Percentiles rank a stretch among this genome's conserved stretches.
Evolutionary conservation across 768 basidiomycete genomes (phyloP).

Genomic region (Holtermannia corniformis): DNA sequence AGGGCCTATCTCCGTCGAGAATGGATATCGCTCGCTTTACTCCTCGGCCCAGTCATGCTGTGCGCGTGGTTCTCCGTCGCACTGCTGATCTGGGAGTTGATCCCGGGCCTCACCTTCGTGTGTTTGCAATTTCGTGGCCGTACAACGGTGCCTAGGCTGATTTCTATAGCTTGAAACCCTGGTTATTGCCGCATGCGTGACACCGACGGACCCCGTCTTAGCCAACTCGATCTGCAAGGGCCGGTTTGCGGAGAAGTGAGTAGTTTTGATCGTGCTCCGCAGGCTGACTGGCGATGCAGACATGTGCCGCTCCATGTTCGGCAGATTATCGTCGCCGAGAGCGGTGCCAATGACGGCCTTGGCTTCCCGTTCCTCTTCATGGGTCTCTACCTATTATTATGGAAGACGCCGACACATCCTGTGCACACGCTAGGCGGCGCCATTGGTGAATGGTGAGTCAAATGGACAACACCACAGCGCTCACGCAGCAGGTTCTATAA

Average conservation of each 20-base stretch:
- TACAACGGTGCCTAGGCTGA: neutral
- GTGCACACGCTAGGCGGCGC: constrained; percentile 33
- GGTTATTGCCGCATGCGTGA: constrained; percentile 43
- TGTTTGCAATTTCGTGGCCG: constrained; percentile 1
- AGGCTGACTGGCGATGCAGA: constrained; percentile 44
- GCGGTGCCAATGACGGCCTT: constrained; percentile 45
- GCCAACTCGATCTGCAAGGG: constrained; percentile 39
- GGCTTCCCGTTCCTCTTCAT: constrained; percentile 45
- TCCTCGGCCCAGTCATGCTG: constrained; percentile 44
- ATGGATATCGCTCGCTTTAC: constrained; percentile 37
- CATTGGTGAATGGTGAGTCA: constrained; percentile 41
- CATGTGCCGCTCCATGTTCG: constrained; percentile 42
- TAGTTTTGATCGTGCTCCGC: constrained; percentile 9
- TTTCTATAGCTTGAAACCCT: constrained; percentile 34
- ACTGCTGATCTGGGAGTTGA: constrained; percentile 41
- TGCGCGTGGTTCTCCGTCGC: constrained; percentile 42
- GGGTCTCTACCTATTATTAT: constrained; percentile 40
- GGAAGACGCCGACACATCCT: constrained; percentile 27
- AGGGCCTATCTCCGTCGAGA: constrained; percentile 41
- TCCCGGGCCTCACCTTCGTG: constrained; percentile 41
- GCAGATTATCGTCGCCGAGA: constrained; percentile 44
- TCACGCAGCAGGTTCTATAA: constrained; percentile 33
- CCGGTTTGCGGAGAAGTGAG: neutral
- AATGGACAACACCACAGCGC: neutral
- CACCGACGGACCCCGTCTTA: constrained; percentile 45